A percentile compares a stretch with the other conserved stretches of the same genome.
Evolutionary conservation across 2,329 filamentous ascomycete species (phyloP).

Genomic region (Ascochyta rabiei): DNA sequence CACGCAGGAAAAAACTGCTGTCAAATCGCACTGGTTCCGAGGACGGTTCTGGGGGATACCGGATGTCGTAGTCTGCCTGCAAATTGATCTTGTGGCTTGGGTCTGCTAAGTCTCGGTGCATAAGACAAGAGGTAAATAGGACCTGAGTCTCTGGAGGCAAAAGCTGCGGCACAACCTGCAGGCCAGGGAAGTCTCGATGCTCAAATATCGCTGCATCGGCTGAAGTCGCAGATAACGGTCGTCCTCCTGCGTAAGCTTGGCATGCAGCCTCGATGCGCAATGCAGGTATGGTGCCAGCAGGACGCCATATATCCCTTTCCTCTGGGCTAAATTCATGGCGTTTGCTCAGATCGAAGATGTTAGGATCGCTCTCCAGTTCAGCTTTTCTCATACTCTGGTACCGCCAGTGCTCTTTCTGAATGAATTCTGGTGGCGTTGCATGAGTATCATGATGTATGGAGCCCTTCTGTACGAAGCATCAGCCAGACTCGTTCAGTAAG

Average conservation of each 20-base stretch:
- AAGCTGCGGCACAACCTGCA: conserved; percentile 77
- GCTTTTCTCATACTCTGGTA: conserved; percentile 66
- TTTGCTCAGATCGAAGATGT: conserved; percentile 51
- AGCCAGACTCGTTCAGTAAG: conserved; percentile 29
- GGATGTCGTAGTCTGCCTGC: conserved; percentile 76
- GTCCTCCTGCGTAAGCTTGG: conserved; percentile 38
- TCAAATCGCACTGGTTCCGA: conserved; percentile 30
- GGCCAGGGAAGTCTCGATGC: conserved; percentile 55
- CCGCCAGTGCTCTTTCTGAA: conserved; percentile 44
- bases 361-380: conserved; percentile 58
- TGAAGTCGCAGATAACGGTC: conserved; percentile 23
- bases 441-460: conserved; percentile 47
- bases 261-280: conserved; percentile 39
- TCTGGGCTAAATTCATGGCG: conserved; percentile 42
- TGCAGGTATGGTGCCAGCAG: conserved; percentile 36
- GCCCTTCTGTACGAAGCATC: conserved; percentile 24
- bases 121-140: conserved; percentile 71
- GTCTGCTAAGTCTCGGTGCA: conserved; percentile 79
- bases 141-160: conserved; percentile 75
- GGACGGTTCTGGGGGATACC: conserved; percentile 59
- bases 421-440: conserved; percentile 44
- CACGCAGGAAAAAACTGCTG: conserved; percentile 43
- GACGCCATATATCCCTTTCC: conserved; percentile 34
- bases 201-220: conserved; percentile 44
- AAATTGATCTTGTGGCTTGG: conserved; percentile 84